Evolutionary conservation across 371 early-diverging fungal genomes (phyloP).

Genomic region (Syncephalastrum racemosum): DNA sequence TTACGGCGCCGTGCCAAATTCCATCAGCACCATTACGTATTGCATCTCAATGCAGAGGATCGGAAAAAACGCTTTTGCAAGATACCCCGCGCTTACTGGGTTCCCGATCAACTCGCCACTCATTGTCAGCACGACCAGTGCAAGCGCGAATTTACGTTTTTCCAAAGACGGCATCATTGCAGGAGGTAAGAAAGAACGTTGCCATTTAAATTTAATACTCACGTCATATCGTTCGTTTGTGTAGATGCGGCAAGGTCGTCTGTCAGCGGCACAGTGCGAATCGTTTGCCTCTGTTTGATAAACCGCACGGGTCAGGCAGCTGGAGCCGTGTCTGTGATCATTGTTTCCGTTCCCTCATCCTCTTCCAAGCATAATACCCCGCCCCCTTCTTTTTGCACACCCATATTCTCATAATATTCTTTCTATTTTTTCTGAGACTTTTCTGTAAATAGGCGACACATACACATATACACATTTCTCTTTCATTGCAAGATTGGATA

Average conservation of each 20-base stretch:
- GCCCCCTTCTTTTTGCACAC: not conserved
- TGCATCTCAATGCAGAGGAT: slow-evolving; percentile 29
- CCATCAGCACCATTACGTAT: slow-evolving; percentile 33
- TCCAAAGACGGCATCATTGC: slow-evolving; percentile 46
- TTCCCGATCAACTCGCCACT: slow-evolving; percentile 32
- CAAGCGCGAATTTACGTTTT: slow-evolving; percentile 26
- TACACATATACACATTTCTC: too few species aligned
- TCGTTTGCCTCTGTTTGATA: slow-evolving; percentile 36
- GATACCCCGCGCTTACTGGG: slow-evolving; percentile 35
- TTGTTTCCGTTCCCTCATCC: slow-evolving; percentile 36
- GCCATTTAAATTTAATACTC: not conserved
- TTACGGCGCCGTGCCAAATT: slow-evolving; percentile 21
- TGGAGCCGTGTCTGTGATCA: slow-evolving; percentile 46
- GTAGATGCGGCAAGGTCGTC: slow-evolving; percentile 36
- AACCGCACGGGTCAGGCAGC: slow-evolving; percentile 12
- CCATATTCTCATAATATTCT: not conserved
- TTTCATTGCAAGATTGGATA: too few species aligned
- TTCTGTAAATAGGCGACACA: too few species aligned
- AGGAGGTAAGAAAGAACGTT: slow-evolving; percentile 17
- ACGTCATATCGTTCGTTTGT: not conserved
- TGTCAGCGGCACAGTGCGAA: slow-evolving; percentile 45
- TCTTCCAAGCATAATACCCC: slow-evolving; percentile 3
- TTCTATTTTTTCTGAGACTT: not conserved
- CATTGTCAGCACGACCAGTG: slow-evolving; percentile 35
- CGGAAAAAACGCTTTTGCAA: slow-evolving; percentile 27